Evolutionary conservation across 768 basidiomycete genomes (phyloP).

Genomic region (Dendrothele bispora): DNA sequence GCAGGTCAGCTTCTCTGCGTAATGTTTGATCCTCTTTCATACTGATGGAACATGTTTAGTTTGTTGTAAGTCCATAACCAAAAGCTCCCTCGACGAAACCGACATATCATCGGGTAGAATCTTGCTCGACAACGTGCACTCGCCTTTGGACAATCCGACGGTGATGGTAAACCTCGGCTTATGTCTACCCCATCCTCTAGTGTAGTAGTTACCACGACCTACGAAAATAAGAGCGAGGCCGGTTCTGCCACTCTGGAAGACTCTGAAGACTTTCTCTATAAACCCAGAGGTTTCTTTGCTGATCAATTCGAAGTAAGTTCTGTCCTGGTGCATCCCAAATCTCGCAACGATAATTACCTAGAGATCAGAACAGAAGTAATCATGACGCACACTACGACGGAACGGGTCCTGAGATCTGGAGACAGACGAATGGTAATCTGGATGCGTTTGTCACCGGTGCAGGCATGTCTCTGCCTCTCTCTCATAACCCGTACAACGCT

Average conservation of each 20-base stretch:
- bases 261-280: slow-evolving; percentile 40
- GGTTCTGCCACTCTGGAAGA: slow-evolving; percentile 31
- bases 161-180: slow-evolving; percentile 22
- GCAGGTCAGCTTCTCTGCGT: slow-evolving; percentile 77
- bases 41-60: slow-evolving; percentile 1
- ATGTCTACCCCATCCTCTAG: slow-evolving; percentile 46
- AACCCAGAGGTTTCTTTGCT: slow-evolving; percentile 86
- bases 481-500: background rate
- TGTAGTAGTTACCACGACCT: slow-evolving; percentile 54
- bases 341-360: too few species aligned
- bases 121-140: slow-evolving; percentile 79
- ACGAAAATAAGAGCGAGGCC: slow-evolving; percentile 12
- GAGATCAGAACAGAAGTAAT: slow-evolving; percentile 90
- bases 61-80: slow-evolving; percentile 10
- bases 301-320: slow-evolving; percentile 89
- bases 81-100: background rate
- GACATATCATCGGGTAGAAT: slow-evolving; percentile 52
- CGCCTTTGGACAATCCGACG: slow-evolving; percentile 58
- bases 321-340: too few species aligned
- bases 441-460: slow-evolving; percentile 91
- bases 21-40: background rate
- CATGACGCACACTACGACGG: slow-evolving; percentile 85
- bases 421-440: slow-evolving; percentile 81
- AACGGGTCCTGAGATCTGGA: slow-evolving; percentile 95
- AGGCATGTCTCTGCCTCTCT: slow-evolving; percentile 40